These are phyloP conservation scores for Candida tibetensis DNA, from an alignment of 805 yeast species.

Conservation along the genomic window DNA sequence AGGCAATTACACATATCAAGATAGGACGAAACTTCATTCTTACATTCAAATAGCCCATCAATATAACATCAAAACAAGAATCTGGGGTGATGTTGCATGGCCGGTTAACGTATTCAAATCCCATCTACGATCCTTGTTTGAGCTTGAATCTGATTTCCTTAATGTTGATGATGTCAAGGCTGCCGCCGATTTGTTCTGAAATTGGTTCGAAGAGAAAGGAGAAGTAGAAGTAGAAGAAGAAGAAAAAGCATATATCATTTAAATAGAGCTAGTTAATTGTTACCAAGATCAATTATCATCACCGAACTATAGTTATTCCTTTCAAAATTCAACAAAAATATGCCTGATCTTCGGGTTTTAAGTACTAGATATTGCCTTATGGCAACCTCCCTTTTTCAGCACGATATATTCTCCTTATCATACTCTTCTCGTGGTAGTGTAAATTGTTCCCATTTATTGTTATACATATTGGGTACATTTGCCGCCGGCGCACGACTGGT, in stretches of 20 bases:
- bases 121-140: slow-evolving; percentile 49
- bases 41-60: slow-evolving; percentile 46
- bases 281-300: too few relatives aligned
- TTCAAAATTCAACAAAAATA: too few relatives aligned
- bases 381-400: too few relatives aligned
- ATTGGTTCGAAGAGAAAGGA: slow-evolving; percentile 7
- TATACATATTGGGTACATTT: too few relatives aligned
- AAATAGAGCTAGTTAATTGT: too few relatives aligned
- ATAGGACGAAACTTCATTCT: slow-evolving; percentile 23
- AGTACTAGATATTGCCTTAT: too few relatives aligned
- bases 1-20: slow-evolving; percentile 33
- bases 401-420: too few relatives aligned
- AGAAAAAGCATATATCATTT: slow-evolving; percentile 1
- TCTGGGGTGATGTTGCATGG: slow-evolving; percentile 76
- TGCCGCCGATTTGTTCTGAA: slow-evolving; percentile 21
- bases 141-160: slow-evolving; percentile 52
- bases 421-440: too few relatives aligned
- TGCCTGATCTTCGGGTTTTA: too few relatives aligned
- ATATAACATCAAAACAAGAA: slow-evolving; percentile 51
- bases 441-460: too few relatives aligned
- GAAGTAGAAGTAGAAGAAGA: slow-evolving; percentile 3
- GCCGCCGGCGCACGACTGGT: too few relatives aligned
- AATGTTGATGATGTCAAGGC: slow-evolving; percentile 59
- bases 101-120: slow-evolving; percentile 45
- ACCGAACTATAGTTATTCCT: too few relatives aligned